Evolutionary conservation across 1,284 basidiomycete genomes (phyloP).

Genomic region (Ganoderma resinaceum): DNA sequence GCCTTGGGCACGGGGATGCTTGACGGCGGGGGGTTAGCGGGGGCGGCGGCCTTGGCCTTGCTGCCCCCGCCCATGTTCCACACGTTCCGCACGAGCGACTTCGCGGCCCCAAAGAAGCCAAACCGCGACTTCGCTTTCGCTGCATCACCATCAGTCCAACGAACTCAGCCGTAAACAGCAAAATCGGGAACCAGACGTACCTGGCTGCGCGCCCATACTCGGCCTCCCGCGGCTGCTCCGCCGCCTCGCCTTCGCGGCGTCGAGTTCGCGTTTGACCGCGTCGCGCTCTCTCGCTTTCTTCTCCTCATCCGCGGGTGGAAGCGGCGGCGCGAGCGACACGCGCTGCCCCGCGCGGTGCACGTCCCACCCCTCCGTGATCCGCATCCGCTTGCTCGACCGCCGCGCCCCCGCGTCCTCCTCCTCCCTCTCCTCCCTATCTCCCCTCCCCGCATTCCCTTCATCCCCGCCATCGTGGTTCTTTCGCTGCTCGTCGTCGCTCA

Average conservation of each 20-base stretch:
- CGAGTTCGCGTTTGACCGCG: conserved; percentile 65
- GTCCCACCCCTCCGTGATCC: conserved; percentile 41
- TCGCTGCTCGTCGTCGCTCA: conserved; percentile 42
- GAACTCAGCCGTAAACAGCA: background rate
- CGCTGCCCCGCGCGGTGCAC: conserved; percentile 40
- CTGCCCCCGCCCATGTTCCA: conserved; percentile 44
- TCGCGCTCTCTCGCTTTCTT: conserved; percentile 58
- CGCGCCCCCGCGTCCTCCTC: conserved; percentile 42
- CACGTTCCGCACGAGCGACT: conserved; percentile 47
- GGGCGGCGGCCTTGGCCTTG: conserved; percentile 24
- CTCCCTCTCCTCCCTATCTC: conserved; percentile 52
- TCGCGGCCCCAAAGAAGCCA: conserved; percentile 48
- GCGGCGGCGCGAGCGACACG: conserved; percentile 41
- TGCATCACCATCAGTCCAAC: conserved; percentile 9
- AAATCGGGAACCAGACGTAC: conserved; percentile 36
- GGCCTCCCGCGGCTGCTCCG: conserved; percentile 63
- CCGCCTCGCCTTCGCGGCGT: conserved; percentile 65
- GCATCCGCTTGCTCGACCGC: conserved; percentile 50
- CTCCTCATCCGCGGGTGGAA: conserved; percentile 44
- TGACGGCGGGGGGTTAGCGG: conserved; percentile 25
- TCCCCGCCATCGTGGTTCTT: conserved; percentile 26
- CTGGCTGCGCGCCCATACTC: conserved; percentile 35
- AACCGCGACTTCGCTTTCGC: conserved; percentile 45
- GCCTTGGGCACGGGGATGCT: conserved; percentile 37
- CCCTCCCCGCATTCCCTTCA: conserved; percentile 40